phyloP scores from a whole-genome alignment of 441 rosid genomes.

The Eugenia klotzschiana region DNA sequence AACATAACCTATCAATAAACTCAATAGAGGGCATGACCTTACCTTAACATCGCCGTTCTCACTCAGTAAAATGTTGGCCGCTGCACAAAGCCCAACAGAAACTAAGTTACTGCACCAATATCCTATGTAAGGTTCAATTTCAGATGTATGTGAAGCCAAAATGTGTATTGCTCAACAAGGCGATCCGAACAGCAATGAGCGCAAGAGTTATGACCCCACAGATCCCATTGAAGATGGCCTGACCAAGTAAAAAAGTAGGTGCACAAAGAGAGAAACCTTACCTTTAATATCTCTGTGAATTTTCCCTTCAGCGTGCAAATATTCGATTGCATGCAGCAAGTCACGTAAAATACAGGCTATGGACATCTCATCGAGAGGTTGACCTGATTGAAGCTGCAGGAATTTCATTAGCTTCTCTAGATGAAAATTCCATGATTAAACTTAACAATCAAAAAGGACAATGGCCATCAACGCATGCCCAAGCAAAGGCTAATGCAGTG shows the following conservation, averaged over 20 bases:
- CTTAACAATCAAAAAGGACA: background rate
- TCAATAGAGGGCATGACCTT: slow-evolving; percentile 4
- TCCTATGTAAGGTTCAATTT: background rate
- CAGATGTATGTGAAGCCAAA: background rate
- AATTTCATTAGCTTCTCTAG: slow-evolving; percentile 6
- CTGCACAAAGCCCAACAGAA: slow-evolving; percentile 36
- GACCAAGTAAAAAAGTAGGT: background rate
- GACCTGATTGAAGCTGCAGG: slow-evolving; percentile 84
- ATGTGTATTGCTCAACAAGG: background rate
- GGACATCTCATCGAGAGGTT: slow-evolving; percentile 85
- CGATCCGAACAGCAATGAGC: background rate
- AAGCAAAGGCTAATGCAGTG: background rate
- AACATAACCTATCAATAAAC: background rate
- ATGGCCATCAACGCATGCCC: background rate
- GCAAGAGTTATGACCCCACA: background rate
- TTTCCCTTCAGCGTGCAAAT: slow-evolving; percentile 87
- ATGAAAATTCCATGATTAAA: background rate
- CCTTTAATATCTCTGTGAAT: slow-evolving; percentile 99
- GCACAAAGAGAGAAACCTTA: slow-evolving; percentile 43
- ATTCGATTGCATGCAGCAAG: slow-evolving; percentile 92
- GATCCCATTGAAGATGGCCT: background rate
- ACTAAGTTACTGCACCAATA: slow-evolving; percentile 14
- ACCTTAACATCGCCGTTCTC: slow-evolving; percentile 99
- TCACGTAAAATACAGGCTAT: slow-evolving; percentile 85
- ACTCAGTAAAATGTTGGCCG: slow-evolving; percentile 84